A percentile compares a stretch with the other conserved stretches of the same genome.
Conservation (phyloP, 805 yeast genomes). For the Saccharomycopsis sp. region DNA sequence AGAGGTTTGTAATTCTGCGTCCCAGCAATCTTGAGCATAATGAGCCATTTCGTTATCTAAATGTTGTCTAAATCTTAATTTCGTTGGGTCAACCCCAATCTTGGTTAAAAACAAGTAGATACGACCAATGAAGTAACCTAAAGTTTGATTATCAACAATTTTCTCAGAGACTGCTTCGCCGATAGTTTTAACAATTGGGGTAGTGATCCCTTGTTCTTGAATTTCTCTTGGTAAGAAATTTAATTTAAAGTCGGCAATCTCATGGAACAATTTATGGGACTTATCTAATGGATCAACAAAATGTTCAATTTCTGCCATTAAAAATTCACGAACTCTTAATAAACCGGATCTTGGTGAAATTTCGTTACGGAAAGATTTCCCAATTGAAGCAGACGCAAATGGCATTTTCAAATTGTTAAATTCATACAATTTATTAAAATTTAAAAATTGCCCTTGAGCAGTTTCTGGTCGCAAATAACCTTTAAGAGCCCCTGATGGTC, state of each 20-base stretch:
- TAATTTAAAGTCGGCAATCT: constrained; percentile 66
- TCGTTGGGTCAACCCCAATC: constrained; percentile 81
- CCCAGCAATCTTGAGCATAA: constrained; percentile 99
- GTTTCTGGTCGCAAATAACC: constrained; percentile 98
- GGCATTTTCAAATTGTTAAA: constrained; percentile 96
- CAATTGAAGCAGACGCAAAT: constrained; percentile 98
- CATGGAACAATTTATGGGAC: constrained; percentile 70
- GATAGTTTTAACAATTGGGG: constrained; percentile 53
- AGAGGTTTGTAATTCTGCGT: constrained; percentile 90
- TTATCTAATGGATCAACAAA: constrained; percentile 92
- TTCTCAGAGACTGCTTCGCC: constrained; percentile 88
- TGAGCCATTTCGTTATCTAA: constrained; percentile 99
- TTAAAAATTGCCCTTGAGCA: constrained; percentile 98
- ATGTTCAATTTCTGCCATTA: constrained; percentile 99
- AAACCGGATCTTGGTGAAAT: constrained; percentile 98
- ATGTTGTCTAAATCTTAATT: constrained; percentile 96
- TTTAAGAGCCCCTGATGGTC: constrained; percentile 94
- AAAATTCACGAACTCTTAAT: constrained; percentile 94
- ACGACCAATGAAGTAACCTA: constrained; percentile 95
- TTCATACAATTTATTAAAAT: constrained; percentile 88
- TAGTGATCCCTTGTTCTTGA: constrained; percentile 81
- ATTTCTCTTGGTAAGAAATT: constrained; percentile 78
- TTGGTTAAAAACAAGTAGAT: constrained; percentile 76
- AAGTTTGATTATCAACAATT: constrained; percentile 92
- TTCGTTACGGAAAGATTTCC: constrained; percentile 98